Conservation (phyloP, 75 land plant species). For the Cupressus sempervirens region DNA sequence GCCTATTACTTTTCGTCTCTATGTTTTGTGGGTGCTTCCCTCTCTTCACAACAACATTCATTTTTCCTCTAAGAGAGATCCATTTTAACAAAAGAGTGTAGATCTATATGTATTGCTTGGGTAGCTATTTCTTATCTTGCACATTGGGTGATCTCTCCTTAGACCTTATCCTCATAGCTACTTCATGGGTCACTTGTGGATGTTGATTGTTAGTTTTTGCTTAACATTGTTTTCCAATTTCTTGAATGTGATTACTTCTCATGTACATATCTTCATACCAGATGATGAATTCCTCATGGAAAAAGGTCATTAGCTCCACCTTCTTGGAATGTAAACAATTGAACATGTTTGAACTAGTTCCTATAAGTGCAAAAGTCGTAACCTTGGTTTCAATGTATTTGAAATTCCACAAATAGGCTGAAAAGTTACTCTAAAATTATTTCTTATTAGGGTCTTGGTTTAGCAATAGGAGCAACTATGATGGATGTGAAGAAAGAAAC, state of each 20-base stretch:
- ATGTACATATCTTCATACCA: neutral
- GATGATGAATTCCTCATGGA: neutral
- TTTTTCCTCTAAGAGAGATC: conserved; percentile 30
- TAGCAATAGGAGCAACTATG: no score
- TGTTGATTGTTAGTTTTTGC: neutral
- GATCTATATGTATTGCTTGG: conserved; percentile 25
- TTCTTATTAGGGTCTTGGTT: no score
- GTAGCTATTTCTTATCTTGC: conserved; percentile 19
- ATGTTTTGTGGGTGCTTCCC: conserved; percentile 25
- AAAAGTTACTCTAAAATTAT: no score
- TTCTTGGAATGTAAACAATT: neutral
- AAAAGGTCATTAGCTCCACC: neutral
- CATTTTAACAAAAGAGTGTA: conserved; percentile 15
- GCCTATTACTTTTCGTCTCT: conserved; percentile 19
- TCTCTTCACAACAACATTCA: conserved; percentile 19
- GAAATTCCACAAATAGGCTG: neutral
- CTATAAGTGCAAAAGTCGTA: neutral
- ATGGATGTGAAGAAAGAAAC: no score
- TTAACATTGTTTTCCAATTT: conserved; percentile 15
- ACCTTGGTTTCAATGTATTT: neutral
- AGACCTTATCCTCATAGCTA: conserved; percentile 17
- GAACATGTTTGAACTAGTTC: neutral
- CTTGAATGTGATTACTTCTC: conserved; percentile 19
- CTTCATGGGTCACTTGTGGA: conserved; percentile 18
- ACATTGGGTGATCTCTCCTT: conserved; percentile 24